These are phyloP conservation scores for Claviceps humidiphila DNA, from an alignment of 2,329 filamentous ascomycete species.

Conservation along the genomic window DNA sequence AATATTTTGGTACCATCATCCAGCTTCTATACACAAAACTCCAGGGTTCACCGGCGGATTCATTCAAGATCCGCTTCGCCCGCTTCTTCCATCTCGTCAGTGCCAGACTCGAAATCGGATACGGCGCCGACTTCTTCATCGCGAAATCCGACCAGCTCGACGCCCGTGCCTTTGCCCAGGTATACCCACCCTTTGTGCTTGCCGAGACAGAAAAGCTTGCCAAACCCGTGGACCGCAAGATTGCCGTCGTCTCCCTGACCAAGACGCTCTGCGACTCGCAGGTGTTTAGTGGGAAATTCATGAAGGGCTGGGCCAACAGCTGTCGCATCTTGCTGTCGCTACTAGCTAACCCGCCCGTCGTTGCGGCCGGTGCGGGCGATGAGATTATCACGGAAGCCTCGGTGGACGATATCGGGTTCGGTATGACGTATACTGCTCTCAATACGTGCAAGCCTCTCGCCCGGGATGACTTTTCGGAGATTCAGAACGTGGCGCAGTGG, in stretches of 20 bases:
- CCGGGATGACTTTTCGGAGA: conserved; percentile 74
- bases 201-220: conserved; percentile 80
- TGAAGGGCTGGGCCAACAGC: conserved; percentile 84
- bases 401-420: conserved; percentile 89
- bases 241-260: conserved; percentile 82
- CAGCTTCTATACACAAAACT: conserved; percentile 69
- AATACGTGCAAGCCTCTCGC: conserved; percentile 72
- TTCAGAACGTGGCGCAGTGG: conserved; percentile 73
- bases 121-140: conserved; percentile 88
- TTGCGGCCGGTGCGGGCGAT: conserved; percentile 51
- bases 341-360: conserved; percentile 70
- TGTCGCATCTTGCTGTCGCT: conserved; percentile 82
- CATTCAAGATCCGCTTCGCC: conserved; percentile 74
- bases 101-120: conserved; percentile 62
- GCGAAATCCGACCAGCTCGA: conserved; percentile 72
- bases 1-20: conserved; percentile 69
- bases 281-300: conserved; percentile 68
- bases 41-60: conserved; percentile 57
- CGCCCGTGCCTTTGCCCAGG: conserved; percentile 61
- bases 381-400: conserved; percentile 78
- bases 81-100: conserved; percentile 91
- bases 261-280: conserved; percentile 81
- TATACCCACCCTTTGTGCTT: conserved; percentile 80
- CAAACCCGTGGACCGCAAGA: conserved; percentile 80
- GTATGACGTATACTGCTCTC: conserved; percentile 83